Evolutionary conservation across 2,329 filamentous ascomycete genomes (phyloP).

Genomic region (Fonsecaea multimorphosa): DNA sequence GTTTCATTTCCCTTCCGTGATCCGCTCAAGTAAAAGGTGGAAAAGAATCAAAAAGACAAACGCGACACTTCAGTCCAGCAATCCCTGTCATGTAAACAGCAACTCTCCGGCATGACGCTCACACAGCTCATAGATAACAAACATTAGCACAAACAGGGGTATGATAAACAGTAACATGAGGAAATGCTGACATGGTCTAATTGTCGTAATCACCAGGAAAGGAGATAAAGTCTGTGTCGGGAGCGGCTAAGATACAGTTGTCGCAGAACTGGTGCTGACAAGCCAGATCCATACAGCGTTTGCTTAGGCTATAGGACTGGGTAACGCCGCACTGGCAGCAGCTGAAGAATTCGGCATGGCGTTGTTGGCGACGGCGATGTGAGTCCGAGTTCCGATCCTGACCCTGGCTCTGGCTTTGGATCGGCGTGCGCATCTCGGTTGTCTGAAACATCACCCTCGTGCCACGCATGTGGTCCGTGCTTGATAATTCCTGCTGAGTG

Average conservation of each 20-base stretch:
- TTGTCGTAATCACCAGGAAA: background rate
- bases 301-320: background rate
- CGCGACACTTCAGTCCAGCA: background rate
- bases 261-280: constrained; percentile 17
- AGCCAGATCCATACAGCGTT: constrained; percentile 8
- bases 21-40: too few species aligned
- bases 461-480: background rate
- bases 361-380: background rate
- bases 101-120: background rate
- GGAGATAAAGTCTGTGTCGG: background rate
- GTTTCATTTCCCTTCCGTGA: background rate
- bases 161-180: background rate
- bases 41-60: too few species aligned
- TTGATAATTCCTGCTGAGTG: constrained; percentile 1
- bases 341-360: background rate
- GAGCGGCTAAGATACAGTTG: background rate
- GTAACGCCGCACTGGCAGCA: constrained; percentile 26
- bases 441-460: background rate
- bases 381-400: background rate
- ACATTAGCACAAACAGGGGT: background rate
- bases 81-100: background rate
- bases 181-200: background rate
- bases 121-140: background rate
- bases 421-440: background rate
- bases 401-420: background rate